Conservation (phyloP, 495 filamentous ascomycete genomes). For the Astrothelium macrocarpum region DNA sequence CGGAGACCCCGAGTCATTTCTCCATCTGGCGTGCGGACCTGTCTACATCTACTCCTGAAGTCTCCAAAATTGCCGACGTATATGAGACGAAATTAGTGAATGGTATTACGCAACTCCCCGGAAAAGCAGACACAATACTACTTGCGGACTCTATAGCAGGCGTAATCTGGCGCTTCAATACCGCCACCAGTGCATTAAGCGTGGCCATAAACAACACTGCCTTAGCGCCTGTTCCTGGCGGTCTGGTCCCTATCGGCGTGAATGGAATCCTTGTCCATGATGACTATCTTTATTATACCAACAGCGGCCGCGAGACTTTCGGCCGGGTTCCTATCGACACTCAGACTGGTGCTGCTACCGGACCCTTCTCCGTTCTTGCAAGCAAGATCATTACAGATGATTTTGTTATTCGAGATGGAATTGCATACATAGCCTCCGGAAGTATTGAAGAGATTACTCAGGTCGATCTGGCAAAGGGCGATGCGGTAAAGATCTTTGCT, state of each 20-base stretch:
- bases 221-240: neutral
- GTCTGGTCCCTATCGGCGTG: neutral
- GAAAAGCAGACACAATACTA: neutral
- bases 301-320: neutral
- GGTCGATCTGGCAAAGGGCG: neutral
- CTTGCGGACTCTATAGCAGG: neutral
- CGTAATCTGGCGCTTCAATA: neutral
- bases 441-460: neutral
- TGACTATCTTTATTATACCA: neutral
- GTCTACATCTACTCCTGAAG: neutral
- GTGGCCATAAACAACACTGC: neutral
- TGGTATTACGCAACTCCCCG: neutral
- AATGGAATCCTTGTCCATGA: neutral
- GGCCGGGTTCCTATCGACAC: neutral
- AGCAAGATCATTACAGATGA: neutral
- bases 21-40: neutral
- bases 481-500: neutral
- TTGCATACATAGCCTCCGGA: neutral
- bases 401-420: neutral
- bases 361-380: neutral
- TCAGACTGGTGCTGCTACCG: neutral
- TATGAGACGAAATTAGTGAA: neutral
- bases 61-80: slow-evolving; percentile 1
- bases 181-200: neutral
- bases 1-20: neutral